Conservation (phyloP, 2,329 filamentous ascomycete species). For the Claviceps spartinae region DNA sequence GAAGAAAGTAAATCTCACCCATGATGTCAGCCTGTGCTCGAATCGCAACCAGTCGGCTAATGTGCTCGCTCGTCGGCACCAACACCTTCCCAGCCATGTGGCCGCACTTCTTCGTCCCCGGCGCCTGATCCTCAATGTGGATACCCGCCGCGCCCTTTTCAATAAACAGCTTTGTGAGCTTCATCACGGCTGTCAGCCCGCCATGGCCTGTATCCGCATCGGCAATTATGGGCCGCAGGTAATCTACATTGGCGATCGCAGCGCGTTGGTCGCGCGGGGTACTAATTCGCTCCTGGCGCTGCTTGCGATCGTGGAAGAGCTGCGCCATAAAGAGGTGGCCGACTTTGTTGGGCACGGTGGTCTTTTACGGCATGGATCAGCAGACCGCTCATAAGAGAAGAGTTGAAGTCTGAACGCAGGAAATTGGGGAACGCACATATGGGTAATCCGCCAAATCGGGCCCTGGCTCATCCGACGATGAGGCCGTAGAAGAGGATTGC, state of each 20-base stretch:
- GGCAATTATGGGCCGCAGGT: conserved; percentile 87
- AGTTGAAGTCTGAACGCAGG: neutral
- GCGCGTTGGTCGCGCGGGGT: conserved; percentile 58
- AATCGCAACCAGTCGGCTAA: conserved; percentile 93
- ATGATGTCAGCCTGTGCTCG: conserved; percentile 97
- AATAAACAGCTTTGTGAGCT: conserved; percentile 93
- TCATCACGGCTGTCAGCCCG: conserved; percentile 97
- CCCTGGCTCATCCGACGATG: conserved; percentile 85
- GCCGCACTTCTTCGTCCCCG: conserved; percentile 97
- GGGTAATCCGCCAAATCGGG: conserved; percentile 98
- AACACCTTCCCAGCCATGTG: conserved; percentile 99
- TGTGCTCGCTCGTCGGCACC: conserved; percentile 93
- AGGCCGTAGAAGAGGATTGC: conserved; percentile 96
- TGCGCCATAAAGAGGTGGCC: conserved; percentile 96
- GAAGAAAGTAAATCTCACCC: conserved; percentile 37
- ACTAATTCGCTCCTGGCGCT: conserved; percentile 83
- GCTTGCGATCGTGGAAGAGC: conserved; percentile 98
- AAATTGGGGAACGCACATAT: conserved; percentile 41
- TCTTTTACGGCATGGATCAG: conserved; percentile 33
- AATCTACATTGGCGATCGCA: conserved; percentile 72
- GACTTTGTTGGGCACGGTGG: conserved; percentile 97
- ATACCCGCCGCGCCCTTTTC: conserved; percentile 96
- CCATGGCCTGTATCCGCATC: conserved; percentile 97
- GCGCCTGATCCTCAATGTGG: conserved; percentile 96
- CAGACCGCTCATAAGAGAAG: neutral